These are phyloP conservation scores for Crotalaria pallida DNA, from an alignment of 306 rosid species.

Conservation along the genomic window DNA sequence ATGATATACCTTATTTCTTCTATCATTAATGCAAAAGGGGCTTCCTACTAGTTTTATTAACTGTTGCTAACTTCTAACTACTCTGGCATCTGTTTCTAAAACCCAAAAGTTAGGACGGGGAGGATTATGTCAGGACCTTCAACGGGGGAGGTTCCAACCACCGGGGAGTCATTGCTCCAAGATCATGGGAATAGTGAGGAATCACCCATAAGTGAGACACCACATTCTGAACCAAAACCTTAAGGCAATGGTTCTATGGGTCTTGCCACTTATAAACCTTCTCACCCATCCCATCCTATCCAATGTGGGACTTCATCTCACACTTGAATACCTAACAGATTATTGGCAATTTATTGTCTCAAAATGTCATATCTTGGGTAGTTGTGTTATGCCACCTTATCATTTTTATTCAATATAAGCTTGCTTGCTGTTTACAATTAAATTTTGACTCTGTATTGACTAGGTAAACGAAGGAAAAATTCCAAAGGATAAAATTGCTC, in stretches of 20 bases:
- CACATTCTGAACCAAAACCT: too few relatives aligned
- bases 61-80: not conserved
- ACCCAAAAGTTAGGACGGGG: not conserved
- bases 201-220: too few relatives aligned
- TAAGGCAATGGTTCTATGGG: too few relatives aligned
- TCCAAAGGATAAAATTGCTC: constrained; percentile 60
- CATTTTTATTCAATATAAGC: not conserved
- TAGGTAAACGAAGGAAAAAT: constrained; percentile 84
- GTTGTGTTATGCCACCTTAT: not conserved
- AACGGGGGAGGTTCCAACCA: too few relatives aligned
- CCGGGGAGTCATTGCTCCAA: too few relatives aligned
- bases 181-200: too few relatives aligned
- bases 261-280: too few relatives aligned
- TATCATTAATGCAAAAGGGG: not conserved
- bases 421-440: constrained; percentile 1
- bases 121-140: too few relatives aligned
- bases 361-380: not conserved
- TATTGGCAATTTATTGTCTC: not conserved
- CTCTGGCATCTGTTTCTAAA: not conserved
- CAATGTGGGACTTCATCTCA: too few relatives aligned
- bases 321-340: too few relatives aligned
- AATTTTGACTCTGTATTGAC: constrained; percentile 16
- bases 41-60: not conserved
- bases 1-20: not conserved
- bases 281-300: too few relatives aligned